Percentiles rank a stretch among this genome's conserved stretches.
phyloP scores from a whole-genome alignment of 2,329 filamentous ascomycete genomes.

The Claviceps africana region DNA sequence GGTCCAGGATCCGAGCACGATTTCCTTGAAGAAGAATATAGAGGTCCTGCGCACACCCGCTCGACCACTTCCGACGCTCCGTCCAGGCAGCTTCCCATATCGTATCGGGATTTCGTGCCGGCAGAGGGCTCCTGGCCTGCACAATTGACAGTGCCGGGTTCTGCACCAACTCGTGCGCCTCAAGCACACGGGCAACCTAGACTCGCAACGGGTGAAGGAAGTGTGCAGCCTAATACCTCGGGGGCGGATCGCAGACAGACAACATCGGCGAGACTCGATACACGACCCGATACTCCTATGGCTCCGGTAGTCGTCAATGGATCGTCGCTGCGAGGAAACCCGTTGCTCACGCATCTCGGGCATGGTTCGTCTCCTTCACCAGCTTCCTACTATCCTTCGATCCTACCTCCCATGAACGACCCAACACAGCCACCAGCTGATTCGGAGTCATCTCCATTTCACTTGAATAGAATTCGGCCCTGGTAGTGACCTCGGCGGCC shows the following conservation, averaged over 20 bases:
- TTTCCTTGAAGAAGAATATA: not conserved
- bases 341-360: not conserved
- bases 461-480: slow-evolving; percentile 3
- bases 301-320: slow-evolving; percentile 1
- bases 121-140: not conserved
- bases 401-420: not conserved
- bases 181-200: not conserved
- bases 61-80: not conserved
- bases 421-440: not conserved
- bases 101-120: not conserved
- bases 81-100: not conserved
- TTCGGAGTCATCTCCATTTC: not conserved
- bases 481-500: not conserved
- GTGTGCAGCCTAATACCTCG: not conserved
- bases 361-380: not conserved
- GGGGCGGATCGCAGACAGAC: not conserved
- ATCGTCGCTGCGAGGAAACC: slow-evolving; percentile 2
- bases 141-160: not conserved
- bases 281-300: not conserved
- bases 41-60: not conserved
- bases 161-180: not conserved
- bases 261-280: not conserved
- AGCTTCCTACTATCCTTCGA: not conserved
- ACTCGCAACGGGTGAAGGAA: not conserved
- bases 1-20: slow-evolving; percentile 2